Evolutionary conservation across 495 filamentous ascomycete species (phyloP), one percentile per base, ranked within the genome.

Genomic region (Aspergillus affinis): DNA sequence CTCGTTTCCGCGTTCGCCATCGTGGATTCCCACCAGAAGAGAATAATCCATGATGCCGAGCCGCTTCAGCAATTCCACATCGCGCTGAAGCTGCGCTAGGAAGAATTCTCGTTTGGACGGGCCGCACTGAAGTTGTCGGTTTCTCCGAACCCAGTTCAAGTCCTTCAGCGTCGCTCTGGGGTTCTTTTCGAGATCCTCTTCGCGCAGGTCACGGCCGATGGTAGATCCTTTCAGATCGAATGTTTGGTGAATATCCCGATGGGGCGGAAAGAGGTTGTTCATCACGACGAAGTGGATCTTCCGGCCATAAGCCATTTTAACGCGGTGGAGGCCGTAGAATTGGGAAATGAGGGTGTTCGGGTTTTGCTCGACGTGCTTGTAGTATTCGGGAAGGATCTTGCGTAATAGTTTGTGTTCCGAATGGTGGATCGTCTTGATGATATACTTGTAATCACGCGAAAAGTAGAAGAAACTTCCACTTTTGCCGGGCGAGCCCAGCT

Each of bases 241-340:
- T 4, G 92, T 98, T 65, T 91, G 85, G 76, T 99, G 94, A 57
- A 99, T 97, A 72, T 99, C 94, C 54, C 93, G 85, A 73, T 99
- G 94, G 5, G 94, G 94, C 18, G 94, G 94, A 66, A 99, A 98
- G 19, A 99, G 83, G 67, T 99, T 99, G 80, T 99, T 99, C 94
- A 99, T 99, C 65, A 99, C 92, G 36, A 99, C 95, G 64, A 99
- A 99, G 72, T 99, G 95, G 60, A 98, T 97, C 79, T 99, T 99
- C 61, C 91, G 87, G 36, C 95, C 94, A 69, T 96, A 99, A 0
- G 94, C 93, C 79, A 97, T 96, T 79, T 99, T 99, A 59, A 99
- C 95, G 48, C 94, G 87, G 75, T 99, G 94, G 18, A 99, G 80
- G 48, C 94, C 94, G 69, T 99, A 99, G 72, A 98, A 99, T 69